A percentile compares a stretch with the other conserved stretches of the same genome.
Conservation (phyloP, 768 basidiomycete genomes). For the Podaxis pistillaris region DNA sequence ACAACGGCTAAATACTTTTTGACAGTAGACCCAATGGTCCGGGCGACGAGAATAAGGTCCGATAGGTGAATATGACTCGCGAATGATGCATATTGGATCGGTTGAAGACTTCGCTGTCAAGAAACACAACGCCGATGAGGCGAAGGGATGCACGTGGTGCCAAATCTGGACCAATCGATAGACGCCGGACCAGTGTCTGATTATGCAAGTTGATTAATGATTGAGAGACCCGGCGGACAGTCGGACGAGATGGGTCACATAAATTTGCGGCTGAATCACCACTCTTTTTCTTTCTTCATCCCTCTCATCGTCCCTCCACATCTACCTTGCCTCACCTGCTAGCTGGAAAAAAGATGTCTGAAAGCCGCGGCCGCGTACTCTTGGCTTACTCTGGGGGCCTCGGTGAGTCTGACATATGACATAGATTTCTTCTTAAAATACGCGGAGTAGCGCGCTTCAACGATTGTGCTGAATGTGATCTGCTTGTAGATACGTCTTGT, state of each 20-base stretch:
- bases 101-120: background rate
- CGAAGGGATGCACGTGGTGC: background rate
- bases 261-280: background rate
- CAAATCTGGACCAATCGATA: constrained; percentile 3
- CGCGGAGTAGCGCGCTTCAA: constrained; percentile 5
- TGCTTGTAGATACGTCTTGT: constrained; percentile 85
- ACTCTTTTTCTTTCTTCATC: background rate
- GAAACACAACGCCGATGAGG: background rate
- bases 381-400: constrained; percentile 98
- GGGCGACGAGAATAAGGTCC: background rate
- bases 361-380: constrained; percentile 78
- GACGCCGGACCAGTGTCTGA: background rate
- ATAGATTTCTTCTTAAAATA: background rate
- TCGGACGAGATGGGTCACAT: background rate
- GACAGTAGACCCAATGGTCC: too few species aligned
- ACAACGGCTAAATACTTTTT: too few species aligned
- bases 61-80: background rate
- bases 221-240: background rate
- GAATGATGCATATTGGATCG: background rate
- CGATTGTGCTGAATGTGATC: constrained; percentile 12
- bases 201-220: background rate
- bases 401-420: constrained; percentile 48
- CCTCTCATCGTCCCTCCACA: background rate
- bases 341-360: constrained; percentile 36
- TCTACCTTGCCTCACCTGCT: constrained; percentile 6